Base-by-base conservation (phyloP, 73 alveolate species). In the Paramecium sonneborni region DNA sequence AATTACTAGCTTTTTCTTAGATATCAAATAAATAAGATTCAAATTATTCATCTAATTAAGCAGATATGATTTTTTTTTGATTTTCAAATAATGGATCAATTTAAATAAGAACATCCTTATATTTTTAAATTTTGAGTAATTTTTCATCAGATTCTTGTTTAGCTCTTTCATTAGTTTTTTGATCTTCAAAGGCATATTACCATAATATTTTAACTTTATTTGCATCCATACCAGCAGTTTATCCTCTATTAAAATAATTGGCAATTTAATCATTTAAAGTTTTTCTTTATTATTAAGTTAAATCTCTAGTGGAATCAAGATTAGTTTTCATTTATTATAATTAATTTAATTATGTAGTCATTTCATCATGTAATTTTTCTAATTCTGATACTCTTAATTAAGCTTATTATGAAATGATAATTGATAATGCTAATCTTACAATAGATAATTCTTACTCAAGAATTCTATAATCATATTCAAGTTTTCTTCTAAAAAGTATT, bases 401-500 rank as follows among this genome's bases (percentile, higher is more conserved):
- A 43, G 76, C 90, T 21, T 39, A 79, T 52, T 88, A 67, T 12
- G 44, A 26, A 1, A 57, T 88, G 23, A 86, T 69, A 43, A 88
- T 70, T 5, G 85, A 70, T 39, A 69, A 37, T 69, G 97, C 95
- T 18, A 96, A 92, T 76, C 97, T 92, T 72, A 96, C 96, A n/a
- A 94, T 94, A 57, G 85, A 91, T 26, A 96, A 93, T 67, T 96
- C 98, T 87, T 96, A 93, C 76, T 96, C 98, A 76, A 82, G 68
- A 55, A 96, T 92, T 76, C 98, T 94, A 87, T 93, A 93, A 84
- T 96, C 98, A 52, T 70, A 94, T 93, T 92, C 96, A 5, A 96
- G 93, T 93, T 95, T 92, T 95, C 96, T 96, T 92, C 95, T 96
- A 93, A 94, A 95, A 26, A 95, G 92, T 15, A 72, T 57, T 46